Percentiles rank a stretch among this genome's conserved stretches.
Evolutionary conservation across 345 rosid genomes (phyloP).

Genomic region (Salix udensis): DNA sequence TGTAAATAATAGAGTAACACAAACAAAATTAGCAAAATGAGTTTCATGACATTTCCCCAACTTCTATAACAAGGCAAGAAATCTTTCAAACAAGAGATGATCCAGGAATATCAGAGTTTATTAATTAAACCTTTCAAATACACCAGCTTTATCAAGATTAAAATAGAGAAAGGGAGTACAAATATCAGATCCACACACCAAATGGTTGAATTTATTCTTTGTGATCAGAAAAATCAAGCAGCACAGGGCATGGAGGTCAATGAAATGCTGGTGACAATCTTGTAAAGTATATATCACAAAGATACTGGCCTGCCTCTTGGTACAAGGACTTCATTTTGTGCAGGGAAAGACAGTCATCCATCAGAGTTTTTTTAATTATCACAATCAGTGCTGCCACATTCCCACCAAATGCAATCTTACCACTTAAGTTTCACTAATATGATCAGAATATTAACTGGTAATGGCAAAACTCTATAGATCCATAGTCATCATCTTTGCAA

Average conservation of each 20-base stretch:
- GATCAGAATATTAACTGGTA: background rate
- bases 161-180: background rate
- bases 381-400: background rate
- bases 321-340: background rate
- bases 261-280: background rate
- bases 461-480: background rate
- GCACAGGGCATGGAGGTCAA: background rate
- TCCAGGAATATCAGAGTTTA: no score
- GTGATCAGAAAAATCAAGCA: background rate
- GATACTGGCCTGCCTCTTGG: background rate
- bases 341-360: background rate
- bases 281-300: background rate
- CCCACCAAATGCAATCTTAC: background rate
- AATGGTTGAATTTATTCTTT: background rate
- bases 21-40: background rate
- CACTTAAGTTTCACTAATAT: background rate
- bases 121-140: background rate
- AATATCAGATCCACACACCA: background rate
- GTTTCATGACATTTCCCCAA: no score
- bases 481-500: background rate
- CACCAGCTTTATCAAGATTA: background rate
- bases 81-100: no score
- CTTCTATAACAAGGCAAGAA: background rate
- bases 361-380: background rate
- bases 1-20: constrained; percentile 16